These are phyloP conservation scores for Pleurotus tuoliensis DNA, from an alignment of 768 basidiomycete species.

Conservation along the genomic window DNA sequence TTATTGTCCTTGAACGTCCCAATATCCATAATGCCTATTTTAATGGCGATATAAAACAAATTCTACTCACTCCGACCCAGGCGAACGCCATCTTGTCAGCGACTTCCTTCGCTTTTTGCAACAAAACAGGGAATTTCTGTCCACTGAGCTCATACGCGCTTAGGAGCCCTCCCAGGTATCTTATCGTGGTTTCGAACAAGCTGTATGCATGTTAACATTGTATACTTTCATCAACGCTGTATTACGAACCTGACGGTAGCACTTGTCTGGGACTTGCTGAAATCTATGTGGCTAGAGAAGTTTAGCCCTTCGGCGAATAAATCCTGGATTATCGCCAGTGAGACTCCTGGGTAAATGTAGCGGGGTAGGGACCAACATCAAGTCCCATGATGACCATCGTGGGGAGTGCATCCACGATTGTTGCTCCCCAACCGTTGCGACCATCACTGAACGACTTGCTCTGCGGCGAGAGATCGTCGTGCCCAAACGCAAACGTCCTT, in stretches of 20 bases:
- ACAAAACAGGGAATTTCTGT: conserved; percentile 40
- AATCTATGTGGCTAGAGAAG: conserved; percentile 39
- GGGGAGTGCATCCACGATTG: conserved; percentile 48
- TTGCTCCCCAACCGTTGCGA: conserved; percentile 36
- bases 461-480: conserved; percentile 56
- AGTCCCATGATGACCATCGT: conserved; percentile 57
- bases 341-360: neutral
- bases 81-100: conserved; percentile 61
- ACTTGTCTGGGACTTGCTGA: conserved; percentile 34
- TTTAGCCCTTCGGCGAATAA: conserved; percentile 43
- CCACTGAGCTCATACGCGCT: conserved; percentile 69
- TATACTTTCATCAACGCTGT: neutral
- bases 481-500: conserved; percentile 54
- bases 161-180: conserved; percentile 63
- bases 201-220: conserved; percentile 32
- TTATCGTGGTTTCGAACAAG: conserved; percentile 76
- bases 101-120: conserved; percentile 60
- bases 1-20: conserved; percentile 27
- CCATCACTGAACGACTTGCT: conserved; percentile 27
- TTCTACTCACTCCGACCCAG: conserved; percentile 50
- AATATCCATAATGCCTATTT: neutral
- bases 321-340: conserved; percentile 22
- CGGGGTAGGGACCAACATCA: conserved; percentile 21
- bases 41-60: neutral
- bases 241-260: conserved; percentile 36